These are phyloP conservation scores for Capsella rubella DNA, from an alignment of 441 rosid species.

Conservation along the genomic window DNA sequence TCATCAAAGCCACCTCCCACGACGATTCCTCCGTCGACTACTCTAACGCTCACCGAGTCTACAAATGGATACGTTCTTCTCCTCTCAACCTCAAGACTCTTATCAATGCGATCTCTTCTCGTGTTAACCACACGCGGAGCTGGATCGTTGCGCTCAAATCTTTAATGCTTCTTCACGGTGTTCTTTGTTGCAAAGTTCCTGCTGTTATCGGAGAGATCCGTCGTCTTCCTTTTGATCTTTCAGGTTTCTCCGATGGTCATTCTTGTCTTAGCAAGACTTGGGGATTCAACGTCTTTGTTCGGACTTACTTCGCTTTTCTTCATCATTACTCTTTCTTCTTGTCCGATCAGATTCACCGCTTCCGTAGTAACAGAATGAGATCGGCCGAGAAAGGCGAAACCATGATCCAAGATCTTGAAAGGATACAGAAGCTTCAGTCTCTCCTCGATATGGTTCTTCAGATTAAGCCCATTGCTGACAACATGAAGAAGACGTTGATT, in stretches of 20 bases:
- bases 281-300: conserved; percentile 67
- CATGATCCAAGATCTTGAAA: conserved; percentile 46
- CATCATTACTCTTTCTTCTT: conserved; percentile 56
- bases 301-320: conserved; percentile 64
- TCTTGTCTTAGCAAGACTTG: conserved; percentile 46
- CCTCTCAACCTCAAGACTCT: conserved; percentile 66
- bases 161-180: conserved; percentile 75
- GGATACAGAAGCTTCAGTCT: conserved; percentile 53
- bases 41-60: conserved; percentile 65
- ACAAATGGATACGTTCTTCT: conserved; percentile 66
- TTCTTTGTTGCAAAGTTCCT: conserved; percentile 60
- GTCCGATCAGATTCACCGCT: conserved; percentile 25
- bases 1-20: conserved; percentile 84
- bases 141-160: conserved; percentile 86
- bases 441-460: conserved; percentile 65
- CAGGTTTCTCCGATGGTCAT: conserved; percentile 60
- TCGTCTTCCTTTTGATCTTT: conserved; percentile 72
- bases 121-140: conserved; percentile 63
- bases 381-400: neutral
- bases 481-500: conserved; percentile 55
- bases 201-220: conserved; percentile 53
- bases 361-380: conserved; percentile 17
- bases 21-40: conserved; percentile 64
- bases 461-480: conserved; percentile 50
- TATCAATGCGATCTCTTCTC: conserved; percentile 48